Conservation (phyloP, 2,329 filamentous ascomycete species). For the Monilinia polystroma region DNA sequence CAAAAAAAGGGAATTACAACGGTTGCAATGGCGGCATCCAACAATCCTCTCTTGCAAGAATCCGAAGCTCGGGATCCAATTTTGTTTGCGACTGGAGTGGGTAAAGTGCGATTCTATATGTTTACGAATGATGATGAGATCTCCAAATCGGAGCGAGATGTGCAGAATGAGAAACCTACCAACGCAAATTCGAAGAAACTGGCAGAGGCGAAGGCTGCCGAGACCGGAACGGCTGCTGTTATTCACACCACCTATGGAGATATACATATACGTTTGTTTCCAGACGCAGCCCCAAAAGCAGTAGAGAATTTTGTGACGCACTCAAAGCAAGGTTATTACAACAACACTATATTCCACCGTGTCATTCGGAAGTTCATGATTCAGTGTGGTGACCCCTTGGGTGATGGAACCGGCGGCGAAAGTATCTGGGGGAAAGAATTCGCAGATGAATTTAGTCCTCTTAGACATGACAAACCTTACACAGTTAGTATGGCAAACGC, state of each 20-base stretch:
- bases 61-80: constrained; percentile 90
- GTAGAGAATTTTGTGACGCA: constrained; percentile 98
- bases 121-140: constrained; percentile 89
- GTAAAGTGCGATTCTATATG: constrained; percentile 94
- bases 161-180: constrained; percentile 91
- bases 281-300: constrained; percentile 86
- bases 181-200: constrained; percentile 57
- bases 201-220: constrained; percentile 59
- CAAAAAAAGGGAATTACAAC: constrained; percentile 93
- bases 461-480: constrained; percentile 94
- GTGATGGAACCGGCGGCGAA: constrained; percentile 86
- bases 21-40: constrained; percentile 93
- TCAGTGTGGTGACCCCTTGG: constrained; percentile 78
- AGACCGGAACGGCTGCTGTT: constrained; percentile 76
- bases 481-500: constrained; percentile 98
- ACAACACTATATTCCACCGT: constrained; percentile 95
- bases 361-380: constrained; percentile 99
- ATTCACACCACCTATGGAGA: constrained; percentile 94
- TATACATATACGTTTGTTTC: constrained; percentile 89
- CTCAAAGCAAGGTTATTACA: constrained; percentile 87
- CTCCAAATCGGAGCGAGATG: constrained; percentile 79
- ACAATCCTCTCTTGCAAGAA: constrained; percentile 89
- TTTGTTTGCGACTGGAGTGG: constrained; percentile 76
- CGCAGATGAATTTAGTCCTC: constrained; percentile 85
- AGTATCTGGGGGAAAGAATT: constrained; percentile 93